These are phyloP conservation scores for Chaetoceros muelleri DNA, from an alignment of 108 stramenopile species.

Conservation along the genomic window DNA sequence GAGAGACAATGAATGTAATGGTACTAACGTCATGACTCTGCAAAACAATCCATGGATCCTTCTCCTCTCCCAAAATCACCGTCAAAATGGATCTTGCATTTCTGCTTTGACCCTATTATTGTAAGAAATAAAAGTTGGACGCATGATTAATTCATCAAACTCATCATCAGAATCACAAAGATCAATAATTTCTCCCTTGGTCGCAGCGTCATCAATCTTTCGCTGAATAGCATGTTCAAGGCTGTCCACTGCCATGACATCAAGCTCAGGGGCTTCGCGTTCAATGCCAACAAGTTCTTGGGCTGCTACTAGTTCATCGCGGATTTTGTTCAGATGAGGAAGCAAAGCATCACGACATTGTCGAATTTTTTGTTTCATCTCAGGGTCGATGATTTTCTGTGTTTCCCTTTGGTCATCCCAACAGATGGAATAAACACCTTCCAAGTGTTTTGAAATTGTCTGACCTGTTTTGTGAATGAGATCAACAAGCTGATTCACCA, in stretches of 20 bases:
- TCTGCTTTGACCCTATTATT: too few species aligned
- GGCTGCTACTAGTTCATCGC: slow-evolving; percentile 8
- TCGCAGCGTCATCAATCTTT: slow-evolving; percentile 22
- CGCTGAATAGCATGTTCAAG: slow-evolving; percentile 18
- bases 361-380: slow-evolving; percentile 13
- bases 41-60: too few species aligned
- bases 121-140: too few species aligned
- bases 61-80: too few species aligned
- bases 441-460: slow-evolving; percentile 9
- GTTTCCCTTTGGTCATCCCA: slow-evolving; percentile 24
- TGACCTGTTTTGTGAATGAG: slow-evolving; percentile 13
- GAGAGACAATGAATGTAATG: too few species aligned
- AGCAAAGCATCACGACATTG: slow-evolving; percentile 22
- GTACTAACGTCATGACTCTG: too few species aligned
- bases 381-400: slow-evolving; percentile 15
- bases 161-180: slow-evolving; percentile 24
- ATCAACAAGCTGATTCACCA: slow-evolving; percentile 13
- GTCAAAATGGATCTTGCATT: too few species aligned
- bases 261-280: slow-evolving; percentile 27
- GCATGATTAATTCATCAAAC: too few species aligned
- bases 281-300: slow-evolving; percentile 26
- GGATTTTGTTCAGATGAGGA: slow-evolving; percentile 23
- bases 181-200: slow-evolving; percentile 21
- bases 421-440: slow-evolving; percentile 26
- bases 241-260: slow-evolving; percentile 30